Evolutionary conservation across 78 protist species (phyloP).

Genomic region (Chrysochromulina tobinii): DNA sequence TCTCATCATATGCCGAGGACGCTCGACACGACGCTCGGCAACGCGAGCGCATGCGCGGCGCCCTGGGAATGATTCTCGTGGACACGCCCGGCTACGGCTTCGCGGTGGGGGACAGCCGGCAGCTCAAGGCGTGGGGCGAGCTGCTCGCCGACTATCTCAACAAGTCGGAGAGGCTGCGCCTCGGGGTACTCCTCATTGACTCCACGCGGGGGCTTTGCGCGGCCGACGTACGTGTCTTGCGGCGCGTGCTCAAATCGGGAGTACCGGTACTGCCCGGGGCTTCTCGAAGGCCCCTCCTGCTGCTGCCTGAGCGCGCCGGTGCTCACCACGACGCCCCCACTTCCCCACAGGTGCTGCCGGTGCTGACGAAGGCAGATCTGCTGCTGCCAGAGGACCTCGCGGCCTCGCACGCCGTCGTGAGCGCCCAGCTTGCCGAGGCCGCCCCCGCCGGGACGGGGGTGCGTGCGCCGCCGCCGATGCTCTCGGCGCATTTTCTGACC

Average conservation of each 20-base stretch:
- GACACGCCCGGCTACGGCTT: constrained; percentile 15
- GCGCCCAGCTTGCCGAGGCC: neutral
- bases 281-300: no score
- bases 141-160: neutral
- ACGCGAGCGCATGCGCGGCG: neutral
- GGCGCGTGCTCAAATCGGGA: neutral
- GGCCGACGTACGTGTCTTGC: neutral
- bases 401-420: neutral
- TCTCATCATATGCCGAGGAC: no score
- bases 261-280: neutral
- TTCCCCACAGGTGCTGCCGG: neutral
- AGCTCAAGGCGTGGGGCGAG: neutral
- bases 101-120: neutral
- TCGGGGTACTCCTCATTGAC: neutral
- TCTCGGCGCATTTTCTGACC: neutral
- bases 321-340: no score
- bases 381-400: neutral
- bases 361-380: neutral
- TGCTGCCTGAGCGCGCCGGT: no score
- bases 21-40: neutral
- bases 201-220: neutral
- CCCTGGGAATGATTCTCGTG: neutral
- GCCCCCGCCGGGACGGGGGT: neutral
- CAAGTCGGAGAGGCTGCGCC: neutral
- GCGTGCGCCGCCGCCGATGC: neutral